Evolutionary conservation across 2,329 filamentous ascomycete species (phyloP).

Genomic region (Sporothrix phasma): DNA sequence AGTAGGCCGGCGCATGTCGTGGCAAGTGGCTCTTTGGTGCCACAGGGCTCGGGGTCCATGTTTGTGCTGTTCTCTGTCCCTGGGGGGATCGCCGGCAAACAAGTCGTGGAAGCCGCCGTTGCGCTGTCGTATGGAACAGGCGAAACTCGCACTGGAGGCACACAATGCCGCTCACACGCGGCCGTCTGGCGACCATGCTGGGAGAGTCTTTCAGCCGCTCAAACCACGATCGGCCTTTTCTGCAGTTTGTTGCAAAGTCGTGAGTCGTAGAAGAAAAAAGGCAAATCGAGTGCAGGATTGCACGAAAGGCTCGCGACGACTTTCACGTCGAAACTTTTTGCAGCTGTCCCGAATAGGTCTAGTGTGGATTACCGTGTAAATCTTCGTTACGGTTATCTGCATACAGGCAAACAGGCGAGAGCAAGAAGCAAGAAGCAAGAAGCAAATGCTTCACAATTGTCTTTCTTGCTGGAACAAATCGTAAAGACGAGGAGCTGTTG

Average conservation of each 20-base stretch:
- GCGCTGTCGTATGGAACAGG: not conserved
- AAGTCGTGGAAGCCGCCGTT: not conserved
- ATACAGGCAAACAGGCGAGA: no score
- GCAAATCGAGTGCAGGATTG: not conserved
- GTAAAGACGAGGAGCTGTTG: no score
- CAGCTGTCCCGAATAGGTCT: constrained; percentile 7
- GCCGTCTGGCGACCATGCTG: constrained; percentile 2
- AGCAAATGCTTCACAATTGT: not conserved
- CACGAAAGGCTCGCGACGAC: not conserved
- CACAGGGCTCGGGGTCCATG: not conserved
- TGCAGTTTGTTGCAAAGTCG: not conserved
- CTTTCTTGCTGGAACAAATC: no score
- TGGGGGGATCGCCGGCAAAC: not conserved
- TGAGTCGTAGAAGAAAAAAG: not conserved
- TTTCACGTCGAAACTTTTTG: constrained; percentile 9
- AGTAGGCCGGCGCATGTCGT: not conserved
- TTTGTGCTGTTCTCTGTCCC: not conserved
- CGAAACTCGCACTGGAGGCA: constrained; percentile 16
- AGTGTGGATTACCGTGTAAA: not conserved
- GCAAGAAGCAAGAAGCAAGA: no score
- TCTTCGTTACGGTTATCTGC: not conserved
- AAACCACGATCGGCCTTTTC: not conserved
- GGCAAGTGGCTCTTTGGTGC: not conserved
- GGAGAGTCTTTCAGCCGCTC: not conserved
- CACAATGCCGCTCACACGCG: constrained; percentile 11